Percentiles rank a stretch among this genome's conserved stretches.
These are phyloP conservation scores for Micractinium sp. DNA, from an alignment of 139 green algal species.

Conservation along the genomic window DNA sequence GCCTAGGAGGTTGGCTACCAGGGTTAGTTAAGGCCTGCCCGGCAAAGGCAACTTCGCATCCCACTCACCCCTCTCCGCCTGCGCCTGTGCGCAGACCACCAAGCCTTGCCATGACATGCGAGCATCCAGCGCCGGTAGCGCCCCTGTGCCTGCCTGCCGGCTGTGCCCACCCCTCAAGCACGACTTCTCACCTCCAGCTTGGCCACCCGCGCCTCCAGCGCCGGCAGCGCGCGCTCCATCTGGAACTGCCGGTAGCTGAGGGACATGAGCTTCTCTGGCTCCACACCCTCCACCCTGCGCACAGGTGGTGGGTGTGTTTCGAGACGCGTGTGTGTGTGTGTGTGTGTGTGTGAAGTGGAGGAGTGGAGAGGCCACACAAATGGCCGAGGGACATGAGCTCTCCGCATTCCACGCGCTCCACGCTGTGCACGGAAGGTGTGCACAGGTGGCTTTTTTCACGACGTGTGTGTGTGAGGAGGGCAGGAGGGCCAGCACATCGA, in stretches of 20 bases:
- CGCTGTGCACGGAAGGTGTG: conserved; percentile 58
- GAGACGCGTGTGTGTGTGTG: background rate
- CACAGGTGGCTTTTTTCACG: no score
- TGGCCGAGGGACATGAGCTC: background rate
- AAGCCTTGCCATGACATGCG: no score
- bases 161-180: no score
- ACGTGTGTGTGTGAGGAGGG: no score
- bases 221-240: conserved; percentile 65
- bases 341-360: background rate
- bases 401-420: conserved; percentile 11
- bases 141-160: no score
- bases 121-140: no score
- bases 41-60: no score
- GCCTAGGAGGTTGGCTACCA: no score
- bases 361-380: background rate
- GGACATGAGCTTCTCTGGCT: conserved; percentile 65
- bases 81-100: no score
- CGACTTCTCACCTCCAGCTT: conserved; percentile 47
- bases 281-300: conserved; percentile 26
- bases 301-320: background rate
- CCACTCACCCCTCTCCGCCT: no score
- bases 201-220: conserved; percentile 53
- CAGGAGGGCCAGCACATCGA: no score
- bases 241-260: conserved; percentile 72
- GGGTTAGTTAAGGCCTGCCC: no score